Percentiles rank a stretch among this genome's conserved stretches.
phyloP scores from a whole-genome alignment of 805 yeast genomes.

The Wickerhamiella sergipiensis region DNA sequence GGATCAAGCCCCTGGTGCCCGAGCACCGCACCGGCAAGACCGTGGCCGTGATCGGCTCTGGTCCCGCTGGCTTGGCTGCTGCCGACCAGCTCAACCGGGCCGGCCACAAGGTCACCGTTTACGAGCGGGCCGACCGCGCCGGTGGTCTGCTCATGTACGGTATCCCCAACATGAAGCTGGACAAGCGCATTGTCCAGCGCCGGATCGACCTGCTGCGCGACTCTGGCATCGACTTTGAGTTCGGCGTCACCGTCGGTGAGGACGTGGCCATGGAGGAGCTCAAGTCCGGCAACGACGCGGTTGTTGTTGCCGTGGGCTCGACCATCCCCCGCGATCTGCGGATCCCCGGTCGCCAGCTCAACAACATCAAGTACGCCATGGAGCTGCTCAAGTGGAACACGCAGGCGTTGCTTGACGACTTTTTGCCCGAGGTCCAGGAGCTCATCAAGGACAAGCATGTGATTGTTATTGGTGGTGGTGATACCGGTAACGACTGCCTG shows the following conservation, averaged over 20 bases:
- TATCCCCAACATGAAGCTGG: constrained; percentile 97
- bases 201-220: constrained; percentile 82
- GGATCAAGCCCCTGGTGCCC: constrained; percentile 84
- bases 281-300: constrained; percentile 58
- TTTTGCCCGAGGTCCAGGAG: constrained; percentile 61
- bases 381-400: constrained; percentile 78
- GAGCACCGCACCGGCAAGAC: constrained; percentile 66
- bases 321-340: constrained; percentile 91
- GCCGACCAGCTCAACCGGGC: constrained; percentile 97
- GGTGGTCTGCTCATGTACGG: constrained; percentile 98
- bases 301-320: constrained; percentile 83
- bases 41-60: constrained; percentile 86
- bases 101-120: constrained; percentile 83
- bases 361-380: constrained; percentile 92
- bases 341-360: constrained; percentile 85
- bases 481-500: constrained; percentile 97
- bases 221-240: constrained; percentile 74
- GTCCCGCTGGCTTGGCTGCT: constrained; percentile 93
- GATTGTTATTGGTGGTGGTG: constrained; percentile 98
- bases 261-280: constrained; percentile 62
- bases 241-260: constrained; percentile 72
- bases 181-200: constrained; percentile 82
- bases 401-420: constrained; percentile 69
- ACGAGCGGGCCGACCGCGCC: constrained; percentile 86
- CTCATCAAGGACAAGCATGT: constrained; percentile 75